A percentile compares a stretch with the other conserved stretches of the same genome.
Evolutionary conservation across 176 grass and related monocot species (phyloP).

Genomic region (Ensete ventricosum): DNA sequence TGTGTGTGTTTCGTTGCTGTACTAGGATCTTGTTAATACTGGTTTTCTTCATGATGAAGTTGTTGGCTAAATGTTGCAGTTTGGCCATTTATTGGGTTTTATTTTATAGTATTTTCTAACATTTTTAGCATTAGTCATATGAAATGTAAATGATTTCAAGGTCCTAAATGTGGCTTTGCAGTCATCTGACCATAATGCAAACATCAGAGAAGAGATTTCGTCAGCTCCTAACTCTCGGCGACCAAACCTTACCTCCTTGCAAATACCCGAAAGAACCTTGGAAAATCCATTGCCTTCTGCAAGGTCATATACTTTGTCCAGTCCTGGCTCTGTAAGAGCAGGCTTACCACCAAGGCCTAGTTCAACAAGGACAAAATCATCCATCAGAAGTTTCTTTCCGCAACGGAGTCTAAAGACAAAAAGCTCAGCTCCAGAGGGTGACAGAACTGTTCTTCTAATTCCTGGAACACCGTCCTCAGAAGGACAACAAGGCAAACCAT

Average conservation of each 20-base stretch:
- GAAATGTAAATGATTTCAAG: neutral
- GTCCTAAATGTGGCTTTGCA: constrained; percentile 13
- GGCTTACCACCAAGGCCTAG: constrained; percentile 65
- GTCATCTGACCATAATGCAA: constrained; percentile 14
- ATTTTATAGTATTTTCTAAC: neutral
- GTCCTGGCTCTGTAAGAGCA: constrained; percentile 49
- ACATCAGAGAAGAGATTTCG: constrained; percentile 5
- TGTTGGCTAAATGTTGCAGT: neutral
- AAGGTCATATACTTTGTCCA: constrained; percentile 45
- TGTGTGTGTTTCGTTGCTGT: neutral
- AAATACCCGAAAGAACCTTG: constrained; percentile 75
- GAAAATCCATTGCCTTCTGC: constrained; percentile 37
- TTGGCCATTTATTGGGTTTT: neutral
- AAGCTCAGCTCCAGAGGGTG: constrained; percentile 47
- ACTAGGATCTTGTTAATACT: neutral
- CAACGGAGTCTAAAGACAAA: constrained; percentile 58
- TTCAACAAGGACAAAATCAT: constrained; percentile 70
- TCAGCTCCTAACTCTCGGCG: constrained; percentile 15
- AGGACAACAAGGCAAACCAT: constrained; percentile 49
- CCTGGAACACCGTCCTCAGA: constrained; percentile 46
- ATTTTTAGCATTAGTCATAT: neutral
- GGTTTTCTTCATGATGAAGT: neutral
- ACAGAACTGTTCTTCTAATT: constrained; percentile 56
- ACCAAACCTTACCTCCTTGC: constrained; percentile 46
- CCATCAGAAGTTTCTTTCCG: constrained; percentile 51